Base-by-base conservation (phyloP, 2,329 filamentous ascomycete genomes). In the Beauveria asiatica region DNA sequence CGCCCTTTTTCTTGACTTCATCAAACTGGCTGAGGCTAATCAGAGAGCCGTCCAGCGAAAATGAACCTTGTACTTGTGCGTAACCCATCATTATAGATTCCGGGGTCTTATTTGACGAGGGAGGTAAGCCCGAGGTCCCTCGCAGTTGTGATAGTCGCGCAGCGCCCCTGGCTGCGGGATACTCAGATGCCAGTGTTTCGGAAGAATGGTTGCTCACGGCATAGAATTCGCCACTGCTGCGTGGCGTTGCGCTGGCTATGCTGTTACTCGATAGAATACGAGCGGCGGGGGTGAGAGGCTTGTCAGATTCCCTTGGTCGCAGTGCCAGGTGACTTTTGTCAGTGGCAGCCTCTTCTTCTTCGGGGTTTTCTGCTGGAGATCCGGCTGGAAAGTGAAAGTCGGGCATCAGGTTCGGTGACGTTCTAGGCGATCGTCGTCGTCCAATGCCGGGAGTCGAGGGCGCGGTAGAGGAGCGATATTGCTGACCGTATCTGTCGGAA, bases 11-110 rank as follows among this genome's bases (percentile, higher is more conserved):
- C 73, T 99, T 99, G 44, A 97, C 92, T 67, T 95, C 90, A 70
- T 99, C 94, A 67, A 99, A 99, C 0, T 90, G 90, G 0, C 85
- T 85, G 44, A 95, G 86, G 67, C 95, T 93, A 62, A 99, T 86
- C 23, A 99, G 77, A 1, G 94, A 96, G 0, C 92, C 92, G 69
- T 99, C 94, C 7, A 99, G 76, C 0, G 86, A 91, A 67, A 99
- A 99, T 0, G 90, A 92, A 4, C 94, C 94, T 72, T 91, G 89
- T 2, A 97, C 84, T 67, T 99, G 94, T 3, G 90, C 93, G 73
- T 96, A 99, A 0, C 92, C 94, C 94, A 99, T 99, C 85, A 99
- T 95, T 58, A 99, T 76, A 1, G 88, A 87, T 70, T 97, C 92
- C 0, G 90, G 85, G 44, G 78, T 71, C 66, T 75, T 78, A 45